phyloP scores from a whole-genome alignment of 768 basidiomycete genomes.

The Boletus huronensis region DNA sequence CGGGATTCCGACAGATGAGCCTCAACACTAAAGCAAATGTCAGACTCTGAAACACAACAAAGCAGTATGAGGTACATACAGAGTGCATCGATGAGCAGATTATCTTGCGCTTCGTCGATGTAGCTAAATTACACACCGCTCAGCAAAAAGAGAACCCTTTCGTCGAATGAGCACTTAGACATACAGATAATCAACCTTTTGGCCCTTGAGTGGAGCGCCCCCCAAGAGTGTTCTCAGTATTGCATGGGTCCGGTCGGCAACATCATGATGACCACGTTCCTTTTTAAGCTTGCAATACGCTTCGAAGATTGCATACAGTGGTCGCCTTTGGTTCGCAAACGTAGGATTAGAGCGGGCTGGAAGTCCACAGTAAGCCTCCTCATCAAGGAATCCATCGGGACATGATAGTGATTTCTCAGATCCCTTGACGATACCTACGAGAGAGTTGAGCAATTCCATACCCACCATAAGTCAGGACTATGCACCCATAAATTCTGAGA shows the following conservation, averaged over 20 bases:
- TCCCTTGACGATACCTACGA: slow-evolving; percentile 60
- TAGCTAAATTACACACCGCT: slow-evolving; percentile 37
- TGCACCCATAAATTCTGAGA: slow-evolving; percentile 63
- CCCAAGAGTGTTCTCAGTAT: slow-evolving; percentile 39
- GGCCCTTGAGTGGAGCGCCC: slow-evolving; percentile 33
- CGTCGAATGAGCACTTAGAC: slow-evolving; percentile 11
- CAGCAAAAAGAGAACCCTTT: neutral
- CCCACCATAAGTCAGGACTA: neutral
- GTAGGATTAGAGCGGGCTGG: slow-evolving; percentile 51
- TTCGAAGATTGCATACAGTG: slow-evolving; percentile 52
- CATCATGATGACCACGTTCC: slow-evolving; percentile 44
- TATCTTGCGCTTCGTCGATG: slow-evolving; percentile 73
- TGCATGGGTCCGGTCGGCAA: slow-evolving; percentile 60
- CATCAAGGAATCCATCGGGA: slow-evolving; percentile 40
- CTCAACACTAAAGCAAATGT: slow-evolving; percentile 48
- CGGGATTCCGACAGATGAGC: slow-evolving; percentile 56
- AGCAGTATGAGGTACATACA: slow-evolving; percentile 34
- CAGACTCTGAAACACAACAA: neutral
- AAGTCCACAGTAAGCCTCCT: slow-evolving; percentile 42
- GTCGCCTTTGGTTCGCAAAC: slow-evolving; percentile 48
- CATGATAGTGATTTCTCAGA: slow-evolving; percentile 48
- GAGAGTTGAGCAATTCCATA: neutral
- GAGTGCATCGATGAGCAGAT: slow-evolving; percentile 60
- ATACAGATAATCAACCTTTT: slow-evolving; percentile 54
- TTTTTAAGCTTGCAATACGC: slow-evolving; percentile 47